These are phyloP conservation scores for Kluyveromyces nonfermentans DNA, from an alignment of 805 yeast genomes.

Conservation along the genomic window DNA sequence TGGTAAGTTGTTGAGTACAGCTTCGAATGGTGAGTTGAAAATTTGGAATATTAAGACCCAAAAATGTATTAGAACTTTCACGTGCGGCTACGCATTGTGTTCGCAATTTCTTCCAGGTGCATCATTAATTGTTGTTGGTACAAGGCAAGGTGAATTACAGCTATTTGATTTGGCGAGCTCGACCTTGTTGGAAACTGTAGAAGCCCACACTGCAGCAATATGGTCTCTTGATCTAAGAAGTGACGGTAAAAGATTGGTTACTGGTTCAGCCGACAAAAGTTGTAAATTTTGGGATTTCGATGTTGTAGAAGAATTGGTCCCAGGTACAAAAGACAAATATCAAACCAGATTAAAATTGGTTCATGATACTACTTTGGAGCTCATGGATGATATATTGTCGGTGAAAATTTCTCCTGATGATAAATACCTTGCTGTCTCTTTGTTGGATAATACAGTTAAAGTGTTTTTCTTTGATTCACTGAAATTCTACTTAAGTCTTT, in stretches of 20 bases:
- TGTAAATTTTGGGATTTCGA: constrained; percentile 85
- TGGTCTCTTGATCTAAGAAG: constrained; percentile 86
- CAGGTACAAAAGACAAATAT: constrained; percentile 49
- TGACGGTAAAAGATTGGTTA: constrained; percentile 75
- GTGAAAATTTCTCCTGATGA: constrained; percentile 75
- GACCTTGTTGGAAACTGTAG: constrained; percentile 56
- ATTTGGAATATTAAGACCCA: constrained; percentile 74
- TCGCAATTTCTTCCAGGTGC: constrained; percentile 88
- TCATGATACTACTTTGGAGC: constrained; percentile 75
- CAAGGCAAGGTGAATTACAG: constrained; percentile 77
- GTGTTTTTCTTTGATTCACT: constrained; percentile 81
- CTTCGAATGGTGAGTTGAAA: constrained; percentile 82
- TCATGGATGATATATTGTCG: constrained; percentile 75
- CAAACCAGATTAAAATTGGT: constrained; percentile 48
- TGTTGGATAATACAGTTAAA: constrained; percentile 91
- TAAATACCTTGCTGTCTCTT: constrained; percentile 68
- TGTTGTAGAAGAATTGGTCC: constrained; percentile 55
- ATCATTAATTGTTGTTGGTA: constrained; percentile 74
- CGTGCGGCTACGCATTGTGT: constrained; percentile 78
- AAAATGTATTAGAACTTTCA: constrained; percentile 77
- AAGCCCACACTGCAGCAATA: constrained; percentile 75
- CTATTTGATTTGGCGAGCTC: constrained; percentile 82
- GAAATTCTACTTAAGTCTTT: constrained; percentile 79
- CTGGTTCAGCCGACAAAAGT: constrained; percentile 90
- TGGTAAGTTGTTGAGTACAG: constrained; percentile 72